Evolutionary conservation across 768 basidiomycete species (phyloP).

Genomic region (Russula olivacea): DNA sequence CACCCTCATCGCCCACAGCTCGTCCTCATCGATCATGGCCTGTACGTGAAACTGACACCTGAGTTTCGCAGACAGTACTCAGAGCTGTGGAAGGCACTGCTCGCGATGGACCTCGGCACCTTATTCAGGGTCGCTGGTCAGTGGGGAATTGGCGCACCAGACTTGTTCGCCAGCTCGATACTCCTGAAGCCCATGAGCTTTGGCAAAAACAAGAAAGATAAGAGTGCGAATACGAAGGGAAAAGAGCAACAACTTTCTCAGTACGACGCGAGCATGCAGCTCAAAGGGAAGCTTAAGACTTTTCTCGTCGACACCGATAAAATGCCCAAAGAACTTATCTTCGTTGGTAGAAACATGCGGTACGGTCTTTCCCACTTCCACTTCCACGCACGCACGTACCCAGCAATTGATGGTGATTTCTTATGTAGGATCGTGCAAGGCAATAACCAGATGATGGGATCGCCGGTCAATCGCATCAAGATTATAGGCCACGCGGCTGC

Average conservation of each 20-base stretch:
- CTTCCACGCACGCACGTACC: no score
- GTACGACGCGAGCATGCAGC: slow-evolving; percentile 61
- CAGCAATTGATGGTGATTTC: background rate
- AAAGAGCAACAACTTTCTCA: slow-evolving; percentile 40
- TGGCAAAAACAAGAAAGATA: slow-evolving; percentile 26
- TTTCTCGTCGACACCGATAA: slow-evolving; percentile 71
- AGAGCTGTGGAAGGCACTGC: slow-evolving; percentile 63
- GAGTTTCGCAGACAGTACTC: slow-evolving; percentile 73
- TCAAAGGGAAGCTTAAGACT: slow-evolving; percentile 60
- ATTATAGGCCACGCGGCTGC: slow-evolving; percentile 84
- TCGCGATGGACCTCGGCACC: slow-evolving; percentile 48
- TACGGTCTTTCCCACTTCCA: slow-evolving; percentile 26
- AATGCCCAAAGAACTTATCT: slow-evolving; percentile 72
- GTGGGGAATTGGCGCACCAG: slow-evolving; percentile 70
- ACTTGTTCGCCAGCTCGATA: slow-evolving; percentile 68
- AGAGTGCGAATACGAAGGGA: slow-evolving; percentile 25
- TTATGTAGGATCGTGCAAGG: slow-evolving; percentile 36
- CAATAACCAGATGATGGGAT: slow-evolving; percentile 79
- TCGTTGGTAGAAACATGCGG: slow-evolving; percentile 75
- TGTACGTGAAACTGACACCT: slow-evolving; percentile 71
- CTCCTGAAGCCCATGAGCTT: slow-evolving; percentile 56
- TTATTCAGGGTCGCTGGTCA: slow-evolving; percentile 46
- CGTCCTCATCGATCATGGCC: slow-evolving; percentile 87
- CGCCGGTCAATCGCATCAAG: slow-evolving; percentile 86
- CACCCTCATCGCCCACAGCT: slow-evolving; percentile 48